Percentiles rank a stretch among this genome's conserved stretches.
These are phyloP conservation scores for Trametes sp. DNA, from an alignment of 1,284 basidiomycete genomes.

Conservation along the genomic window DNA sequence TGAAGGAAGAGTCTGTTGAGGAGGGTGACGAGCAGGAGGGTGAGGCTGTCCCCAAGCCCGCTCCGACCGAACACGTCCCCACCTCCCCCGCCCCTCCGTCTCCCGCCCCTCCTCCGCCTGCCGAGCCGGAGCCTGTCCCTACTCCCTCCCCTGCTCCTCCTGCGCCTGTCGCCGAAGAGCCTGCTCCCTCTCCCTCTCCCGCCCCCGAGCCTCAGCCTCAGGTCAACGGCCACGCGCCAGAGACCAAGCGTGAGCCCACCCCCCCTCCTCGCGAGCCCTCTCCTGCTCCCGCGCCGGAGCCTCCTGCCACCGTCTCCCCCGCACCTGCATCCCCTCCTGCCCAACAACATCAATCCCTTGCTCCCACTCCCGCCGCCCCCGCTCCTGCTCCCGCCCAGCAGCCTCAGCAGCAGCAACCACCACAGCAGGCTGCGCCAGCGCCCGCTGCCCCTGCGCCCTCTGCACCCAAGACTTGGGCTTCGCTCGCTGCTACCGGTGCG, in stretches of 20 bases:
- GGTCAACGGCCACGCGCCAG: conserved; percentile 36
- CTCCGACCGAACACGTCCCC: conserved; percentile 30
- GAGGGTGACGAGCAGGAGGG: conserved; percentile 66
- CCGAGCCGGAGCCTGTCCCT: conserved; percentile 45
- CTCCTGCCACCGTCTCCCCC: conserved; percentile 39
- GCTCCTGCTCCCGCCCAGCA: conserved; percentile 54
- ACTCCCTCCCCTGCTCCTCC: conserved; percentile 34
- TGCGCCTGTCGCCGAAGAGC: conserved; percentile 44
- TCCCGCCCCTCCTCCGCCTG: conserved; percentile 36
- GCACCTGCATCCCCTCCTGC: conserved; percentile 45
- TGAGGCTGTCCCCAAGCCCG: conserved; percentile 39
- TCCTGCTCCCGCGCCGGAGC: conserved; percentile 45
- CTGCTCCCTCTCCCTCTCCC: conserved; percentile 44
- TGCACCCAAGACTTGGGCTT: conserved; percentile 88
- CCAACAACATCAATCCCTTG: conserved; percentile 53
- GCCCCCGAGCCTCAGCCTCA: conserved; percentile 39
- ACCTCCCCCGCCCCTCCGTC: conserved; percentile 38
- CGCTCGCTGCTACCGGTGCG: conserved; percentile 82
- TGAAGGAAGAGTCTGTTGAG: conserved; percentile 94
- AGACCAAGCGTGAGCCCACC: conserved; percentile 46
- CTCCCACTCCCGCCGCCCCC: conserved; percentile 43
- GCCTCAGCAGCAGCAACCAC: conserved; percentile 36
- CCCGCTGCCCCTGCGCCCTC: conserved; percentile 47
- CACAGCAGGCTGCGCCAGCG: conserved; percentile 24
- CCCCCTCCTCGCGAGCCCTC: conserved; percentile 46